Conservation (phyloP, 176 grass and related monocot species). For the Avena atlantica region DNA sequence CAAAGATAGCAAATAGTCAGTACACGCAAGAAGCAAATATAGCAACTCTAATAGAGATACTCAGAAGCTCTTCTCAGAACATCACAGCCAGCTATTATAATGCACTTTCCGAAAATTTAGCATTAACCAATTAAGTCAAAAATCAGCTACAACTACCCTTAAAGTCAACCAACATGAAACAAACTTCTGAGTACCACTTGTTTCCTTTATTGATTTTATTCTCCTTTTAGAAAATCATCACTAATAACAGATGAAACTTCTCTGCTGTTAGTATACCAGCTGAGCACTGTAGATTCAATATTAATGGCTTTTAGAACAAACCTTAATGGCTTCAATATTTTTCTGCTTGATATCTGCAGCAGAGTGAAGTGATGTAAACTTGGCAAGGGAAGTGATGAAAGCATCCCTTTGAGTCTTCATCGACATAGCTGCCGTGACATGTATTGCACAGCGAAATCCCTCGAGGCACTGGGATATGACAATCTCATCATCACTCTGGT, state of each 20-base stretch:
- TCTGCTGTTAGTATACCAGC: not conserved
- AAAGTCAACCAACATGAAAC: conserved; percentile 22
- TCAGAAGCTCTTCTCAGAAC: not conserved
- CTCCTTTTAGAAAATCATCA: conserved; percentile 3
- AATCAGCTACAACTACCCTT: conserved; percentile 16
- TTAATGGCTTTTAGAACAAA: conserved; percentile 46
- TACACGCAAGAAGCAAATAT: conserved; percentile 9
- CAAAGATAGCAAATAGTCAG: conserved; percentile 36
- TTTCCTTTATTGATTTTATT: conserved; percentile 26
- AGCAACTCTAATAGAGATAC: conserved; percentile 12
- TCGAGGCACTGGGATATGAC: conserved; percentile 89
- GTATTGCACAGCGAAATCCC: conserved; percentile 93
- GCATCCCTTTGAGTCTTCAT: conserved; percentile 99
- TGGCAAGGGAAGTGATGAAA: conserved; percentile 95
- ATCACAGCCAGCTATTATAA: conserved; percentile 31
- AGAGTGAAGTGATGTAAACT: conserved; percentile 98
- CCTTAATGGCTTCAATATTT: conserved; percentile 98
- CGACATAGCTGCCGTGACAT: conserved; percentile 98
- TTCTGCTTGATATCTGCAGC: conserved; percentile 94
- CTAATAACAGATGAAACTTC: conserved; percentile 36
- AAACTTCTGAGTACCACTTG: conserved; percentile 1
- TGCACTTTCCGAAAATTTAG: conserved; percentile 6
- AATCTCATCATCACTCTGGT: conserved; percentile 86
- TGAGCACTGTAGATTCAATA: conserved; percentile 18
- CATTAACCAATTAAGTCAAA: not conserved